phyloP scores from a whole-genome alignment of 2,329 filamentous ascomycete genomes.

The Fusarium brevicatenulatum region DNA sequence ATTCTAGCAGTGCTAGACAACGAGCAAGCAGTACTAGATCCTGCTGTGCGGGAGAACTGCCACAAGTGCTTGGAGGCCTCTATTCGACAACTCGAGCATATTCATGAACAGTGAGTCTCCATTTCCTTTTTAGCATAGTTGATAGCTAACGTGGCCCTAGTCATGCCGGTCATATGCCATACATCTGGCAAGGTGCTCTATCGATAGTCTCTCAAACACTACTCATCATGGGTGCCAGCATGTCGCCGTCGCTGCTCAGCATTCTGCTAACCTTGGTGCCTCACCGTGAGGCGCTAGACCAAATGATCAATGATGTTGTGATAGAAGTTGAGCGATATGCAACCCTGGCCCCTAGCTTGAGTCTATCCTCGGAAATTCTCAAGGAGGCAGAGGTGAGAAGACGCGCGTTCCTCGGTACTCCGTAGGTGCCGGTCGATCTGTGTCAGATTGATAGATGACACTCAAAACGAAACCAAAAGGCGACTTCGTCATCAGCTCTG shows the following conservation, averaged over 20 bases:
- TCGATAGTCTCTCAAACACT: slow-evolving; percentile 86
- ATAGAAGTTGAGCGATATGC: slow-evolving; percentile 79
- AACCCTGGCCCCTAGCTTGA: slow-evolving; percentile 78
- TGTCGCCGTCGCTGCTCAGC: slow-evolving; percentile 76
- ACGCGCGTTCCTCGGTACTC: slow-evolving; percentile 68
- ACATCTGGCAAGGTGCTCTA: slow-evolving; percentile 85
- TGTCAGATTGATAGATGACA: background rate
- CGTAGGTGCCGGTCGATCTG: slow-evolving; percentile 9
- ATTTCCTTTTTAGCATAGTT: background rate
- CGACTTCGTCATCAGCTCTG: background rate
- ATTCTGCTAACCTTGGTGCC: slow-evolving; percentile 69
- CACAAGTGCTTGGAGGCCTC: slow-evolving; percentile 84
- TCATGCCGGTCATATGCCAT: slow-evolving; percentile 85
- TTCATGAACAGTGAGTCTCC: slow-evolving; percentile 74
- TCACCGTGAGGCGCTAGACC: slow-evolving; percentile 71
- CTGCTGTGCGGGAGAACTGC: slow-evolving; percentile 79
- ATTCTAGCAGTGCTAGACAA: slow-evolving; percentile 83
- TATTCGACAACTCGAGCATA: slow-evolving; percentile 81
- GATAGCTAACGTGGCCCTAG: slow-evolving; percentile 50
- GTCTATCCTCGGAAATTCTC: slow-evolving; percentile 81
- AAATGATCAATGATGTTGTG: slow-evolving; percentile 81
- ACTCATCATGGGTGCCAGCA: slow-evolving; percentile 84
- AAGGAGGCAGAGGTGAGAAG: slow-evolving; percentile 80
- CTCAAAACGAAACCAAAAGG: background rate
- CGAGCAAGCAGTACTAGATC: slow-evolving; percentile 76